Percentiles rank a stretch among this genome's conserved stretches.
Conservation (phyloP, 2,329 filamentous ascomycete genomes). For the Fusarium sp. region DNA sequence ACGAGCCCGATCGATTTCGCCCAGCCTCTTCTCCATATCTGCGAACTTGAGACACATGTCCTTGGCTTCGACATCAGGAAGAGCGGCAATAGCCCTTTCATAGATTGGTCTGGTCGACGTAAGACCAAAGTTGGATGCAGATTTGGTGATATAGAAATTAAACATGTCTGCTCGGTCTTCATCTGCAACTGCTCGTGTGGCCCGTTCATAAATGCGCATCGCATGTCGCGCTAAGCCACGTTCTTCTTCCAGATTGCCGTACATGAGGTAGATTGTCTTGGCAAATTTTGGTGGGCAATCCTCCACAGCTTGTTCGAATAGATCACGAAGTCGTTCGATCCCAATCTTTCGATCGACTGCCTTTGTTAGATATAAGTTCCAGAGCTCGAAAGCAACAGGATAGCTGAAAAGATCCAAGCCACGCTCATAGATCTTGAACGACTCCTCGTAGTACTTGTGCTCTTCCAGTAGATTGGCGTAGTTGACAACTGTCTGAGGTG, state of each 20-base stretch:
- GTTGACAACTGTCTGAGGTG: constrained; percentile 98
- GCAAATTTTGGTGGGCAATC: constrained; percentile 96
- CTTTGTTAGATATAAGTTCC: constrained; percentile 98
- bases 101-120: constrained; percentile 96
- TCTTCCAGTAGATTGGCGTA: constrained; percentile 97
- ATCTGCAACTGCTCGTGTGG: constrained; percentile 93
- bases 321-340: constrained; percentile 92
- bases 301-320: constrained; percentile 97
- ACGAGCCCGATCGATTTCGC: constrained; percentile 93
- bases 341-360: constrained; percentile 96
- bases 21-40: constrained; percentile 92
- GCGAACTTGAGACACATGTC: constrained; percentile 99
- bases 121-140: constrained; percentile 96
- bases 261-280: constrained; percentile 97
- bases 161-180: constrained; percentile 98
- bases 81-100: constrained; percentile 92
- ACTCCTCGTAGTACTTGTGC: constrained; percentile 95
- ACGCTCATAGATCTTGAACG: constrained; percentile 97
- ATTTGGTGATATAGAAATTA: constrained; percentile 99
- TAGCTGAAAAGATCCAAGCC: constrained; percentile 99
- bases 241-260: constrained; percentile 96
- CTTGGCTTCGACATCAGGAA: constrained; percentile 92
- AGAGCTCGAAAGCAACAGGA: constrained; percentile 96
- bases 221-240: constrained; percentile 93
- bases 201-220: constrained; percentile 99